A percentile compares a stretch with the other conserved stretches of the same genome.
Evolutionary conservation across 805 yeast species (phyloP).

Genomic region (Torulaspora indica): DNA sequence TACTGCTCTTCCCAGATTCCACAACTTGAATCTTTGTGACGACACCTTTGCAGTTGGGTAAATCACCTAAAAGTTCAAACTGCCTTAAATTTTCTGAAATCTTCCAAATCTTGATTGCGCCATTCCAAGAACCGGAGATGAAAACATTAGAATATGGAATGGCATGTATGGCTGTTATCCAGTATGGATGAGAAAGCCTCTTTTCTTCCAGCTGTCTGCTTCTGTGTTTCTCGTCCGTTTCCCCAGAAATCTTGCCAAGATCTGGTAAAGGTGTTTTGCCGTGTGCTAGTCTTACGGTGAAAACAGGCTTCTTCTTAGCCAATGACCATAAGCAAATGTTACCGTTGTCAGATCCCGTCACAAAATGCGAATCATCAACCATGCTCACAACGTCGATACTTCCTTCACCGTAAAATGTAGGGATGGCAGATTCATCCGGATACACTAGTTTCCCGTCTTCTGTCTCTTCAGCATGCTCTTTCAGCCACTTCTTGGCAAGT

Average conservation of each 20-base stretch:
- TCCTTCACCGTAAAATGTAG: slow-evolving; percentile 64
- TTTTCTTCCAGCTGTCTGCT: slow-evolving; percentile 53
- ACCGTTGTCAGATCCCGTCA: slow-evolving; percentile 95
- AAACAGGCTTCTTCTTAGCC: slow-evolving; percentile 83
- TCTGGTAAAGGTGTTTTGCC: slow-evolving; percentile 54
- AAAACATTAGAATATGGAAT: slow-evolving; percentile 82
- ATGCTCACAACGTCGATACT: slow-evolving; percentile 84
- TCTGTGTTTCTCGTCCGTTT: slow-evolving; percentile 37
- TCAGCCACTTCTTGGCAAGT: slow-evolving; percentile 37
- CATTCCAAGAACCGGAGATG: slow-evolving; percentile 85
- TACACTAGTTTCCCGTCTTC: slow-evolving; percentile 32
- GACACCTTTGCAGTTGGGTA: slow-evolving; percentile 62
- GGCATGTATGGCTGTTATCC: slow-evolving; percentile 79
- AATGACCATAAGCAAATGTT: slow-evolving; percentile 84
- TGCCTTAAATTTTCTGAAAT: slow-evolving; percentile 58
- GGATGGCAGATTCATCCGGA: slow-evolving; percentile 34
- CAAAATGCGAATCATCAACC: slow-evolving; percentile 88
- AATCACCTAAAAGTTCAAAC: slow-evolving; percentile 52
- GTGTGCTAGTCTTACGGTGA: slow-evolving; percentile 65
- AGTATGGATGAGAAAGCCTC: slow-evolving; percentile 58
- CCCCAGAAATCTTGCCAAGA: slow-evolving; percentile 54
- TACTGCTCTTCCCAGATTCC: slow-evolving; percentile 49
- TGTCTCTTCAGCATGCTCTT: slow-evolving; percentile 30
- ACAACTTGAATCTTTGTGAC: slow-evolving; percentile 59
- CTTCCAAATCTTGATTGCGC: slow-evolving; percentile 73